A percentile compares a stretch with the other conserved stretches of the same genome.
phyloP scores from a whole-genome alignment of 768 basidiomycete genomes.

The Naganishia friedmannii region DNA sequence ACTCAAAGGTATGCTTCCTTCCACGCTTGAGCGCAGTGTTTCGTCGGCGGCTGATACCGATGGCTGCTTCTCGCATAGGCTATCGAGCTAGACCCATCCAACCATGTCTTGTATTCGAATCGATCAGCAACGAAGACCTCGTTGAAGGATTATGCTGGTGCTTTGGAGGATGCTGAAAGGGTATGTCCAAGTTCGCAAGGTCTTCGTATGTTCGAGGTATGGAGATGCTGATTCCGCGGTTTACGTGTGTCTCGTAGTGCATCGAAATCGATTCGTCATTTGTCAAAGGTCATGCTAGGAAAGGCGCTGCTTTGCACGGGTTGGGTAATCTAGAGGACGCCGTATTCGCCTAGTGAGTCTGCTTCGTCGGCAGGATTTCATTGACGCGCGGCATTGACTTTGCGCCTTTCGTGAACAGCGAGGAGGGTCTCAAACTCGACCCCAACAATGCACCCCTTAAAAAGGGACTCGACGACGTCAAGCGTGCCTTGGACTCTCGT shows the following conservation, averaged over 20 bases:
- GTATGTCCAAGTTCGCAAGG: slow-evolving; percentile 55
- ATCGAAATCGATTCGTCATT: slow-evolving; percentile 74
- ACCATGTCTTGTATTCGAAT: slow-evolving; percentile 89
- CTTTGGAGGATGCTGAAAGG: slow-evolving; percentile 85
- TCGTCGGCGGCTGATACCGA: neutral
- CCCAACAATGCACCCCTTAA: slow-evolving; percentile 70
- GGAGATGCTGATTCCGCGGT: neutral
- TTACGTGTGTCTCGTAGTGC: neutral
- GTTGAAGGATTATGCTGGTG: slow-evolving; percentile 70
- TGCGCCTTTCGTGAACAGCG: slow-evolving; percentile 42
- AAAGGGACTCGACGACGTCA: slow-evolving; percentile 85
- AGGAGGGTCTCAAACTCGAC: slow-evolving; percentile 75
- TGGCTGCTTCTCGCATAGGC: slow-evolving; percentile 66
- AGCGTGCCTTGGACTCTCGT: slow-evolving; percentile 69
- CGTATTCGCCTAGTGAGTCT: slow-evolving; percentile 64
- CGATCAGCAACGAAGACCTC: slow-evolving; percentile 87
- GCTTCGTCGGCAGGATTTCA: neutral
- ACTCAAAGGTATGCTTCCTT: slow-evolving; percentile 42
- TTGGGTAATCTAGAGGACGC: slow-evolving; percentile 74
- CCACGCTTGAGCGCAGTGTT: neutral
- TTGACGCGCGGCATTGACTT: neutral
- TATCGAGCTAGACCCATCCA: slow-evolving; percentile 73
- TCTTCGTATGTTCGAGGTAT: neutral
- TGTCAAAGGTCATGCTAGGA: slow-evolving; percentile 85
- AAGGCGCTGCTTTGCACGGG: slow-evolving; percentile 90